Percentiles rank a stretch among this genome's conserved stretches.
Evolutionary conservation across 768 basidiomycete species (phyloP).

Genomic region (Phanerodontia chrysosporium): DNA sequence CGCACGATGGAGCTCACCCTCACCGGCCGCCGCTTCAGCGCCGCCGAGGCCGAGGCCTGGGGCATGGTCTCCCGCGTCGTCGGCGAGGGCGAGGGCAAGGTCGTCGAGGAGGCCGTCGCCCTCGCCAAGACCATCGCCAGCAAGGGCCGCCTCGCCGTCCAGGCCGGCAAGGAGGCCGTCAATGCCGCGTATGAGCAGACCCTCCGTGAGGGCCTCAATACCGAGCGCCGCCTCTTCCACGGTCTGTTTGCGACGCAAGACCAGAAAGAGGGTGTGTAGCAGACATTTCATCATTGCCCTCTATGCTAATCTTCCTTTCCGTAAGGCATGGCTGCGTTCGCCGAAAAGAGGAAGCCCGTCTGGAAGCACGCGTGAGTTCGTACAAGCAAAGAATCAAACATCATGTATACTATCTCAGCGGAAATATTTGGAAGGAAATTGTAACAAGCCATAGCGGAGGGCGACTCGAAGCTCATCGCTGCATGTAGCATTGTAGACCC

Average conservation of each 20-base stretch:
- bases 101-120: slow-evolving; percentile 82
- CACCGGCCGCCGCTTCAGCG: slow-evolving; percentile 79
- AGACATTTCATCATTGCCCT: slow-evolving; percentile 2
- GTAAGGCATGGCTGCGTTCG: slow-evolving; percentile 97
- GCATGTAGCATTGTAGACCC: too few species aligned
- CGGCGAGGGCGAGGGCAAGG: slow-evolving; percentile 67
- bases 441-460: too few species aligned
- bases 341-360: slow-evolving; percentile 84
- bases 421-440: not conserved
- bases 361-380: slow-evolving; percentile 58
- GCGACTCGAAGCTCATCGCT: too few species aligned
- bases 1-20: slow-evolving; percentile 92
- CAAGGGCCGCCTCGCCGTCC: slow-evolving; percentile 79
- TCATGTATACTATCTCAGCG: not conserved
- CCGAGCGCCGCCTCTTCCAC: slow-evolving; percentile 90
- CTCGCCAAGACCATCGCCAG: slow-evolving; percentile 75
- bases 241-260: slow-evolving; percentile 88
- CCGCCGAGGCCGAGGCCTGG: slow-evolving; percentile 81
- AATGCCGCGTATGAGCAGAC: slow-evolving; percentile 85
- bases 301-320: not conserved
- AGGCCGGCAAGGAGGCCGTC: slow-evolving; percentile 90
- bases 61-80: slow-evolving; percentile 85
- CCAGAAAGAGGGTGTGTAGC: slow-evolving; percentile 83
- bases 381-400: not conserved
- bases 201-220: slow-evolving; percentile 76